Evolutionary conservation across 495 filamentous ascomycete species (phyloP), one percentile per base, ranked within the genome.

Genomic region (Parathielavia appendiculata): DNA sequence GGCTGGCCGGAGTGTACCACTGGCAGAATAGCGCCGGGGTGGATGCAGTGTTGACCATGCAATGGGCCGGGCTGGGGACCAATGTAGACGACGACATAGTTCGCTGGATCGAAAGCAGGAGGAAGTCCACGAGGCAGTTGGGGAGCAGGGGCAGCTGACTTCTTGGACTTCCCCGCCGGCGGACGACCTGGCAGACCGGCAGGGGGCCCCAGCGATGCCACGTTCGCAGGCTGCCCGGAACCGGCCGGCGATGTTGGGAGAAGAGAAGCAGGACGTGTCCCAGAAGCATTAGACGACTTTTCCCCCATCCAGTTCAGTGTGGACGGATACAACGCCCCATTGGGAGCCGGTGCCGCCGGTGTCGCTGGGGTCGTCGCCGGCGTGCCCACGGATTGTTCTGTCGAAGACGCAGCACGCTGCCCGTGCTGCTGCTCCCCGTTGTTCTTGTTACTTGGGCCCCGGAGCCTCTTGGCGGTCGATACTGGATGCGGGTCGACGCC

Each of bases 1-100:
- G 43, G 34, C 26, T 62, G 59, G n/a, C 44, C 50, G 13, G 54
- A 49, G 48, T 57, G 44, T 5, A 62, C 54, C 35, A 62, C 45
- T 9, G 59, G 59, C 7, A 62, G 19, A 20, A 57, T 40, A 1
- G 54, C 20, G 8, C 59, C 59, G n/a, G 59, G 54, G 8, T 44
- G 54, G 20, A 57, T 19, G 47, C 48, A 54, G 11, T 52, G 41
- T 26, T 62, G 54, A 3, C 49, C 54, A 23, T 43, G 50, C 36
- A 36, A 38, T 11, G 54, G 54, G 12, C 54, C 59, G 8, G 59
- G 59, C 17, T 46, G 54, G 10, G 49, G 49, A 5, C 54, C 59
- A 5, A 53, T 30, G 34, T 61, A 61, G 10, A 56, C 20, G 14
- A 57, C 54, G 14, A 49, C 49, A 57, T 54, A 57, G 17, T 62